phyloP scores from a whole-genome alignment of 768 basidiomycete genomes.

The Exsudoporus frostii region DNA sequence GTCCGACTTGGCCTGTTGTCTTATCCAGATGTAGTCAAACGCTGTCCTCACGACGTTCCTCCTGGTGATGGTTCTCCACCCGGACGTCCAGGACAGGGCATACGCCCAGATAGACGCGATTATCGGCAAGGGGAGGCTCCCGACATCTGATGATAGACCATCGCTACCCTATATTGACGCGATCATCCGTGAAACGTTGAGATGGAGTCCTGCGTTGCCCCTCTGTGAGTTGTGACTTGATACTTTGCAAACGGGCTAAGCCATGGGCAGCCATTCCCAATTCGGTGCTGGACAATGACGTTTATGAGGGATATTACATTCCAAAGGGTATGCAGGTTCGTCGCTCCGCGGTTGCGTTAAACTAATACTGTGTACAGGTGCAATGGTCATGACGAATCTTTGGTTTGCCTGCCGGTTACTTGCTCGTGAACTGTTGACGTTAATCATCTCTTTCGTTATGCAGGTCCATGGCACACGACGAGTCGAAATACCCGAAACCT shows the following conservation, averaged over 20 bases:
- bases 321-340: background rate
- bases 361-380: conserved; percentile 4
- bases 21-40: conserved; percentile 7
- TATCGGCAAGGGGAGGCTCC: conserved; percentile 20
- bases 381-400: conserved; percentile 26
- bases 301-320: conserved; percentile 18
- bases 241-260: background rate
- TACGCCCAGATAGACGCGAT: conserved; percentile 15
- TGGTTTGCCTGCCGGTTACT: conserved; percentile 21
- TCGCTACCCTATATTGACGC: conserved; percentile 36
- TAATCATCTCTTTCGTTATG: background rate
- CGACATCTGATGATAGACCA: conserved; percentile 12
- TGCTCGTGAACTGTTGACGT: background rate
- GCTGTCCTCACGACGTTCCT: conserved; percentile 9
- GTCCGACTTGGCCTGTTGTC: background rate
- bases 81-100: conserved; percentile 18
- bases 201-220: conserved; percentile 14
- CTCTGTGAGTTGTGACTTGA: conserved; percentile 12
- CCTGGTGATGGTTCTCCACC: conserved; percentile 15
- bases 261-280: conserved; percentile 13
- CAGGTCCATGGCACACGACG: conserved; percentile 19
- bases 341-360: background rate
- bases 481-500: conserved; percentile 34
- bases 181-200: conserved; percentile 34
- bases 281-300: conserved; percentile 9